phyloP scores from a whole-genome alignment of 140 eudicot species.

The Senecio squalidus region DNA sequence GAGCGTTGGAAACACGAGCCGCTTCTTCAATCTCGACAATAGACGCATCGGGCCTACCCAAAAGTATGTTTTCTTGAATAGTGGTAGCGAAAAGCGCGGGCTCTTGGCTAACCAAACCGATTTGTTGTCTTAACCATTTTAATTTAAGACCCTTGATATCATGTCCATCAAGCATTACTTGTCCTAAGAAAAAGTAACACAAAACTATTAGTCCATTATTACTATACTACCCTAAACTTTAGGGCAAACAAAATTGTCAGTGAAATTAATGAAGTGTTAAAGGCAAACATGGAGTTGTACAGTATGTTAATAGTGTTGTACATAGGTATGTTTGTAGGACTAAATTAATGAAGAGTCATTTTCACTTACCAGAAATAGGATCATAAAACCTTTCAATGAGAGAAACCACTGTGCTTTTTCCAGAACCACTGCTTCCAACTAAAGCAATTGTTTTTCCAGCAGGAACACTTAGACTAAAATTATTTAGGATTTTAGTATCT shows the following conservation, averaged over 20 bases:
- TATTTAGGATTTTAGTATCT: slow-evolving; percentile 56
- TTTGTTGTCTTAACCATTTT: slow-evolving; percentile 87
- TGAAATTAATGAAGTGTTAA: slow-evolving; percentile 15
- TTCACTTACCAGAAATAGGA: slow-evolving; percentile 66
- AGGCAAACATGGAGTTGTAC: slow-evolving; percentile 26
- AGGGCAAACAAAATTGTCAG: slow-evolving; percentile 22
- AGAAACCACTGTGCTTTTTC: slow-evolving; percentile 91
- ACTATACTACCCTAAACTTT: slow-evolving; percentile 13
- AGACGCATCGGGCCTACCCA: slow-evolving; percentile 87
- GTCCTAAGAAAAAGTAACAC: slow-evolving; percentile 53
- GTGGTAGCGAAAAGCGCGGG: slow-evolving; percentile 93
- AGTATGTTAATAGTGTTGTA: slow-evolving; percentile 14
- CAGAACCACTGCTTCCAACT: slow-evolving; percentile 97
- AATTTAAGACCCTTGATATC: slow-evolving; percentile 71
- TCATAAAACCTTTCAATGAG: slow-evolving; percentile 94
- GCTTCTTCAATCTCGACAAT: slow-evolving; percentile 78
- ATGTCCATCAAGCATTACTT: slow-evolving; percentile 77
- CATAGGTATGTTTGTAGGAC: slow-evolving; percentile 29
- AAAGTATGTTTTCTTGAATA: slow-evolving; percentile 86
- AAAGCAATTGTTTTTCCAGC: slow-evolving; percentile 91
- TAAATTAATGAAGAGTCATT: slow-evolving; percentile 28
- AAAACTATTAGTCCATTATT: slow-evolving; percentile 1
- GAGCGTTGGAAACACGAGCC: slow-evolving; percentile 88
- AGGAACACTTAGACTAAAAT: slow-evolving; percentile 57
- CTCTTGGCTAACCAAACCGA: slow-evolving; percentile 93